Evolutionary conservation across 1,284 basidiomycete genomes (phyloP).

Genomic region (Xerocomus minutiporus): DNA sequence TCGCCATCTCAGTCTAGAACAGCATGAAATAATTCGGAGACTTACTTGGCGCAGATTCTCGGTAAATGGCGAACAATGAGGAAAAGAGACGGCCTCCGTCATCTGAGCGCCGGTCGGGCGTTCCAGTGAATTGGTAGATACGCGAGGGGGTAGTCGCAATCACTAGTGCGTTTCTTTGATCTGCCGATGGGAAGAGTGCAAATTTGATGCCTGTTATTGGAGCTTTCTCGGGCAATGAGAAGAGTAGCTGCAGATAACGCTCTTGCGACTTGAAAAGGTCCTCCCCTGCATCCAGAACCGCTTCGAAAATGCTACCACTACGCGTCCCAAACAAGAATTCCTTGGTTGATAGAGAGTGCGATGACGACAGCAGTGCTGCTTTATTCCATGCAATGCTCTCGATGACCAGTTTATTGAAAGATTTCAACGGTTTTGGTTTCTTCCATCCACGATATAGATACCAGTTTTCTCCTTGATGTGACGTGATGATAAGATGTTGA

Average conservation of each 20-base stretch:
- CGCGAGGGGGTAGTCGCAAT: slow-evolving; percentile 83
- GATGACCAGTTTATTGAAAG: slow-evolving; percentile 79
- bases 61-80: slow-evolving; percentile 67
- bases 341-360: slow-evolving; percentile 67
- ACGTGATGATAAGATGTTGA: slow-evolving; percentile 83
- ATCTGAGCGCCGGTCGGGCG: slow-evolving; percentile 59
- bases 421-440: slow-evolving; percentile 74
- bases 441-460: slow-evolving; percentile 82
- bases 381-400: slow-evolving; percentile 95
- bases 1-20: slow-evolving; percentile 24
- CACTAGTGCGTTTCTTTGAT: slow-evolving; percentile 62
- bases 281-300: slow-evolving; percentile 79
- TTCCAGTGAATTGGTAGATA: slow-evolving; percentile 87
- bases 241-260: slow-evolving; percentile 75
- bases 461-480: slow-evolving; percentile 88
- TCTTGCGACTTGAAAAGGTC: slow-evolving; percentile 91
- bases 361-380: slow-evolving; percentile 60
- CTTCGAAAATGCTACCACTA: slow-evolving; percentile 82
- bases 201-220: slow-evolving; percentile 81
- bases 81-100: slow-evolving; percentile 78
- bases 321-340: slow-evolving; percentile 88
- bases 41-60: slow-evolving; percentile 78
- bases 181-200: slow-evolving; percentile 65
- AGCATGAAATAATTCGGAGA: slow-evolving; percentile 7
- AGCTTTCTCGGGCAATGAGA: slow-evolving; percentile 72